Conservation (phyloP, 73 alveolate genomes). For the Blepharisma stoltei region DNA sequence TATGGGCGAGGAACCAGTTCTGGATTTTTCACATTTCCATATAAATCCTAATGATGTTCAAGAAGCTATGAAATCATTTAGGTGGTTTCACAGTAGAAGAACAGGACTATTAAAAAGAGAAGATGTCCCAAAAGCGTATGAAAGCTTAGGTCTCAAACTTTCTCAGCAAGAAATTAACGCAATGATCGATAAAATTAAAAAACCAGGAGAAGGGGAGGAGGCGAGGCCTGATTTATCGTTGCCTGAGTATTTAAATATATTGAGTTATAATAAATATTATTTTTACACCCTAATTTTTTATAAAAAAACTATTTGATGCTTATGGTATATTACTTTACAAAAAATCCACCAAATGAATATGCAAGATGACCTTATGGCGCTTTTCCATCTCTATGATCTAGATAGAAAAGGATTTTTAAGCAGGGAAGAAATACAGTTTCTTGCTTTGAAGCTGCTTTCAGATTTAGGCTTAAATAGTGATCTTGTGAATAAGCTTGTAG, state of each 20-base stretch:
- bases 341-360: constrained; percentile 23
- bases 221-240: not conserved
- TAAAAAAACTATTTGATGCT: no score
- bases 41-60: constrained; percentile 27
- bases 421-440: constrained; percentile 22
- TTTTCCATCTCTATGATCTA: constrained; percentile 19
- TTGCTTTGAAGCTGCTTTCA: constrained; percentile 3
- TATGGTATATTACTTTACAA: not conserved
- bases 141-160: constrained; percentile 18
- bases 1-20: constrained; percentile 23
- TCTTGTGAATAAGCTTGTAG: not conserved
- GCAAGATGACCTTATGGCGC: constrained; percentile 29
- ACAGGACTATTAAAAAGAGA: constrained; percentile 22
- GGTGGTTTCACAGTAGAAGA: constrained; percentile 25
- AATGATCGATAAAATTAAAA: not conserved
- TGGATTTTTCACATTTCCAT: constrained; percentile 19
- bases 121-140: constrained; percentile 8
- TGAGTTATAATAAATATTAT: no score
- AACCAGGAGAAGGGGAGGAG: not conserved
- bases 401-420: constrained; percentile 14
- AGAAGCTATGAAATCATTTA: constrained; percentile 28
- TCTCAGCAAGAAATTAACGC: not conserved
- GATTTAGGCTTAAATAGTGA: not conserved
- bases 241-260: constrained; percentile 9
- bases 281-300: no score